A percentile compares a stretch with the other conserved stretches of the same genome.
Conservation (phyloP, 495 filamentous ascomycete species). For the Astrothelium subdiscretum region DNA sequence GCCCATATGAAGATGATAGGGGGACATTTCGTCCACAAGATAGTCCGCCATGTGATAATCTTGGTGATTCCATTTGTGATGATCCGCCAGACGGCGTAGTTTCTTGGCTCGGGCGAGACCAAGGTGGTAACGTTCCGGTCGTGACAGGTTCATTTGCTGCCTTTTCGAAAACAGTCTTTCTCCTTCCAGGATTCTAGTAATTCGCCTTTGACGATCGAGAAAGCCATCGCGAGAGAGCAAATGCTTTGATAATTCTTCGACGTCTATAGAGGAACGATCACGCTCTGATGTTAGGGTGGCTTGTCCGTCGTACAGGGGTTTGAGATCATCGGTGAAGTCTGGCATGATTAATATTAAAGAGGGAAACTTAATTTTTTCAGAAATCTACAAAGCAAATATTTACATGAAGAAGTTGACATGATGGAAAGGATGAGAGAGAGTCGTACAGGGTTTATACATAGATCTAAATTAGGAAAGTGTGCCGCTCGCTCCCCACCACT, state of each 20-base stretch:
- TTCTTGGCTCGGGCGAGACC: slow-evolving; percentile 38
- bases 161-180: slow-evolving; percentile 34
- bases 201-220: slow-evolving; percentile 31
- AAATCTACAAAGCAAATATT: neutral
- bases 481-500: neutral
- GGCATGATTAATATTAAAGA: slow-evolving; percentile 22
- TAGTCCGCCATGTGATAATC: slow-evolving; percentile 38
- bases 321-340: slow-evolving; percentile 37
- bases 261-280: slow-evolving; percentile 26
- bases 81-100: slow-evolving; percentile 30
- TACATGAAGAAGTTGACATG: neutral
- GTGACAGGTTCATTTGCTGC: slow-evolving; percentile 34
- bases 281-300: slow-evolving; percentile 32
- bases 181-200: slow-evolving; percentile 27
- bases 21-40: slow-evolving; percentile 37
- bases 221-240: slow-evolving; percentile 33
- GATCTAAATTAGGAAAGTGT: neutral
- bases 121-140: slow-evolving; percentile 36
- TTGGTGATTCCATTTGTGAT: slow-evolving; percentile 31
- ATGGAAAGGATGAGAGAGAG: neutral
- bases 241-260: slow-evolving; percentile 31
- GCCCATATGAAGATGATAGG: slow-evolving; percentile 29
- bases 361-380: neutral
- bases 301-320: slow-evolving; percentile 30
- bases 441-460: neutral